Evolutionary conservation across 768 basidiomycete genomes (phyloP).

Genomic region (Leucosporidium scottii): DNA sequence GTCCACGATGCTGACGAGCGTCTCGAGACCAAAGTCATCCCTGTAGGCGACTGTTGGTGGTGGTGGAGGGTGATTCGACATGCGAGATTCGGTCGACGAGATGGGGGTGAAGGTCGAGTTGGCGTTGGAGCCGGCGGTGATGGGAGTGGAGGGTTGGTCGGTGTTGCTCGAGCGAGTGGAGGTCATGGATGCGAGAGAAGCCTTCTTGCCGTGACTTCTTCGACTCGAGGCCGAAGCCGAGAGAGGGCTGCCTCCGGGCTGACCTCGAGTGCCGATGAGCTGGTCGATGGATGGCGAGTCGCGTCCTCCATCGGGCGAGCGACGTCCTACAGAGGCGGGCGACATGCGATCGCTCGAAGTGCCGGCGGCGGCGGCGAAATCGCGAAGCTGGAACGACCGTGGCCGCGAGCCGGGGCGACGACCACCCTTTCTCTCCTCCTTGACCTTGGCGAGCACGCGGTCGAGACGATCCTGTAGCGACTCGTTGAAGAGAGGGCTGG

Average conservation of each 20-base stretch:
- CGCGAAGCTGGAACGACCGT: constrained; percentile 35
- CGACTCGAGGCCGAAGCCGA: constrained; percentile 6
- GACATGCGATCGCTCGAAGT: constrained; percentile 11
- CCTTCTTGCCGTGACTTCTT: constrained; percentile 26
- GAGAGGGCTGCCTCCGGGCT: not conserved
- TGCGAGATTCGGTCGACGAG: constrained; percentile 11
- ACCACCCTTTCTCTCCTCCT: constrained; percentile 30
- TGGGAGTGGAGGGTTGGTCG: constrained; percentile 26
- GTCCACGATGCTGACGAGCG: constrained; percentile 26
- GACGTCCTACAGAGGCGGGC: constrained; percentile 11
- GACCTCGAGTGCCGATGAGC: constrained; percentile 9
- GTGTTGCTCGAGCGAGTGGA: constrained; percentile 15
- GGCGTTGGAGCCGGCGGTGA: constrained; percentile 13
- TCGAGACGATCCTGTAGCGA: constrained; percentile 43
- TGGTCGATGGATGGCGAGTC: constrained; percentile 32
- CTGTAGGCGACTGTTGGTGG: constrained; percentile 20
- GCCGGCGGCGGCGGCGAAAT: constrained; percentile 26
- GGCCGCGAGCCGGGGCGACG: constrained; percentile 13
- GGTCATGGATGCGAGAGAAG: constrained; percentile 31
- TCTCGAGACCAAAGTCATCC: constrained; percentile 30
- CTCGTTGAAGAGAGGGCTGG: constrained; percentile 30
- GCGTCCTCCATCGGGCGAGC: constrained; percentile 17
- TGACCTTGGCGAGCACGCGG: constrained; percentile 44
- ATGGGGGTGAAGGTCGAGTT: constrained; percentile 27
- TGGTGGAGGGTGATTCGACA: constrained; percentile 11